Percentiles rank a stretch among this genome's conserved stretches.
phyloP scores from a whole-genome alignment of 2,329 filamentous ascomycete genomes.

The Alternaria novae-zelandiae region DNA sequence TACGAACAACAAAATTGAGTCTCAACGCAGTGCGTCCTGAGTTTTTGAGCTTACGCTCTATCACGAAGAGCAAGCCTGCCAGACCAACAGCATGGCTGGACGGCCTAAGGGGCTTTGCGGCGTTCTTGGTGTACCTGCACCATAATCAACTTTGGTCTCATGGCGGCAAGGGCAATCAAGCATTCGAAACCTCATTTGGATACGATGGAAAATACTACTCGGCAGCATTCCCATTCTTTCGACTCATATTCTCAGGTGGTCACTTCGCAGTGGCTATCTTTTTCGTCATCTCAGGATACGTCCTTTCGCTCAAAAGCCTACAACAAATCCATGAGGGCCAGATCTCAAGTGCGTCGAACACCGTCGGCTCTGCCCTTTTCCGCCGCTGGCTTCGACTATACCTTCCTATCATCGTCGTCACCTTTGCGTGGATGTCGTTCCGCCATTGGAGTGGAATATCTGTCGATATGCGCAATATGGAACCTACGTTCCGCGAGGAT shows the following conservation, averaged over 20 bases:
- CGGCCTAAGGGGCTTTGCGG: conserved; percentile 70
- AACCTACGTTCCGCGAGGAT: conserved; percentile 53
- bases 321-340: conserved; percentile 53
- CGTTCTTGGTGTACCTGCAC: conserved; percentile 69
- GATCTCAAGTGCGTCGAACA: conserved; percentile 49
- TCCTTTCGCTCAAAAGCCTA: conserved; percentile 57
- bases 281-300: conserved; percentile 61
- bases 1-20: conserved; percentile 36
- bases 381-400: conserved; percentile 59
- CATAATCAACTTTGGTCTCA: conserved; percentile 57
- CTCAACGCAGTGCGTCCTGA: conserved; percentile 41
- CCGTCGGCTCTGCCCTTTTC: conserved; percentile 57
- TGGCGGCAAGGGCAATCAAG: conserved; percentile 55
- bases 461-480: conserved; percentile 55
- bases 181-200: conserved; percentile 47
- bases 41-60: conserved; percentile 31
- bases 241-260: conserved; percentile 57
- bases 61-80: conserved; percentile 25
- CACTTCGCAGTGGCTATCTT: conserved; percentile 62
- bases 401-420: conserved; percentile 61
- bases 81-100: conserved; percentile 57
- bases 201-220: conserved; percentile 41
- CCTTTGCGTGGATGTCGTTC: conserved; percentile 60
- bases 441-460: conserved; percentile 54
- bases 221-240: conserved; percentile 50